Evolutionary conservation across 257 asterid species (phyloP).

Genomic region (Vinca minor): DNA sequence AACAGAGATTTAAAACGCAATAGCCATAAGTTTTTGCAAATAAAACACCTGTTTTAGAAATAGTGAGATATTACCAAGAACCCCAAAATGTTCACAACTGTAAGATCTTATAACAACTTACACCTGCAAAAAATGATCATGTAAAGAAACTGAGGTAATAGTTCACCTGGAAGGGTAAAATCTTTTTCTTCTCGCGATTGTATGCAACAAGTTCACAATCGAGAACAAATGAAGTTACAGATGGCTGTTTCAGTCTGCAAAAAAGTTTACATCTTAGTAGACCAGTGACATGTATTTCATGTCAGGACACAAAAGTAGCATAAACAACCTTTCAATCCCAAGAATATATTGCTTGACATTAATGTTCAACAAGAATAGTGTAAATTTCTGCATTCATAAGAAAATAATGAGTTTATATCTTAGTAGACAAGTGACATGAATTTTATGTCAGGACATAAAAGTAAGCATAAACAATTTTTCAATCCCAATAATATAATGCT

Average conservation of each 20-base stretch:
- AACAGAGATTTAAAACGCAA: not conserved
- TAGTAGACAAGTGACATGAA: not conserved
- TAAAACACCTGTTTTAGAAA: not conserved
- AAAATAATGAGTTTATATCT: not conserved
- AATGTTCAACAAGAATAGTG: not conserved
- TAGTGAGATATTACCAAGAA: not conserved
- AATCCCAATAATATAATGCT: not conserved
- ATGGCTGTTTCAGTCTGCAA: constrained; percentile 68
- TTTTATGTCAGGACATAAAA: constrained; percentile 2
- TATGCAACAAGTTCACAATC: constrained; percentile 96
- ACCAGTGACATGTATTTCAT: not conserved
- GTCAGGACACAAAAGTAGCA: constrained; percentile 6
- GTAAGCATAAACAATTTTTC: not conserved
- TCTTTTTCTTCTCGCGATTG: constrained; percentile 82
- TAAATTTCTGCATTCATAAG: not conserved
- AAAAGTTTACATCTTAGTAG: constrained; percentile 1
- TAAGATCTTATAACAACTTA: not conserved
- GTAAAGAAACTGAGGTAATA: not conserved
- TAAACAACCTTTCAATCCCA: not conserved
- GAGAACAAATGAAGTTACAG: constrained; percentile 78
- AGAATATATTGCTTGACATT: not conserved
- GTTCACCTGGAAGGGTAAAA: constrained; percentile 83
- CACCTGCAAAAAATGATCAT: not conserved
- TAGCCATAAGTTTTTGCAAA: not conserved
- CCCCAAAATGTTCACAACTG: not conserved